Conservation (phyloP, 2,329 filamentous ascomycete species). For the Alternaria brassicicola region DNA sequence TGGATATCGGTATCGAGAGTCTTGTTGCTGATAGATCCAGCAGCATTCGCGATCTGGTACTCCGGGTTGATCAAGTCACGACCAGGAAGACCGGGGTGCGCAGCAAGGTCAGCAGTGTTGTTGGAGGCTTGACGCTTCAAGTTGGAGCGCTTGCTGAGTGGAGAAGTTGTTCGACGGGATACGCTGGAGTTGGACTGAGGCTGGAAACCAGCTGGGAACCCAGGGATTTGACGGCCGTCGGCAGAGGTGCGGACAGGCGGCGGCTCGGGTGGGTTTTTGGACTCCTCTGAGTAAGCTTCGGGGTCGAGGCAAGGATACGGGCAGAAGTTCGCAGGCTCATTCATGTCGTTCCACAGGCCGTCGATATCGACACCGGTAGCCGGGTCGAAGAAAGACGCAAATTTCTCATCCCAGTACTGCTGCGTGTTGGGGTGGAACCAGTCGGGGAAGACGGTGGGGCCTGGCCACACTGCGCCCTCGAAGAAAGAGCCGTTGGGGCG, state of each 20-base stretch:
- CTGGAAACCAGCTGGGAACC: constrained; percentile 72
- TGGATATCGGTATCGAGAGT: constrained; percentile 70
- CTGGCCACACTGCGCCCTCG: constrained; percentile 77
- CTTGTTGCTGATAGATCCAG: constrained; percentile 51
- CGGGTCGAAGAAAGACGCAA: constrained; percentile 68
- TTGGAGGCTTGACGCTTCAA: constrained; percentile 27
- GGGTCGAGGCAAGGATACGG: constrained; percentile 56
- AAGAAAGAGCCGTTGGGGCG: constrained; percentile 62
- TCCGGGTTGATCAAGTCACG: constrained; percentile 69
- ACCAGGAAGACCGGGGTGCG: constrained; percentile 61
- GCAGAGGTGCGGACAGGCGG: constrained; percentile 66
- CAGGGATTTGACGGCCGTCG: constrained; percentile 66
- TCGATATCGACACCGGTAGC: constrained; percentile 74
- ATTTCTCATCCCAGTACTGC: constrained; percentile 72
- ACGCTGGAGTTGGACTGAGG: constrained; percentile 49
- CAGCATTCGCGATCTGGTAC: constrained; percentile 67
- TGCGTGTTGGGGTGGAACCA: constrained; percentile 73
- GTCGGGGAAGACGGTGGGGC: constrained; percentile 73
- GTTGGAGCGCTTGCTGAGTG: constrained; percentile 2
- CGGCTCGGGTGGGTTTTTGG: constrained; percentile 65
- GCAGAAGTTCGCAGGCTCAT: constrained; percentile 46
- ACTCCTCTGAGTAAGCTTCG: constrained; percentile 46
- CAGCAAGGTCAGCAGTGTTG: constrained; percentile 45
- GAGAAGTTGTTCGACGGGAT: constrained; percentile 9
- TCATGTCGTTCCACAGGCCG: constrained; percentile 64